Evolutionary conservation across 108 stramenopile genomes (phyloP), one percentile per base, ranked within the genome.

Genomic region (Cyclostephanos tholiformis): DNA sequence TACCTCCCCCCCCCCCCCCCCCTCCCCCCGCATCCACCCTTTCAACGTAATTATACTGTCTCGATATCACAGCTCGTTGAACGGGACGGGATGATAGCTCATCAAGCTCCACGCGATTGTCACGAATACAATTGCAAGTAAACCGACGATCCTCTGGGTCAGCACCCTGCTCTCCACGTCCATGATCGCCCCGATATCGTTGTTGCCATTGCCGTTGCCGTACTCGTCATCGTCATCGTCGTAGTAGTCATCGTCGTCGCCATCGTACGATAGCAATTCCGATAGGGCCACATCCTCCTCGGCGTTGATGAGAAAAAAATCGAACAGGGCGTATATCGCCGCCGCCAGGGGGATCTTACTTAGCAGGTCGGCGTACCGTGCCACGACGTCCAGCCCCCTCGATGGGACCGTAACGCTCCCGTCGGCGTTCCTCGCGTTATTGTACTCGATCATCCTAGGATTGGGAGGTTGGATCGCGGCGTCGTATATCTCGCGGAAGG

Each of bases 21-120:
- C 41, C 41, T 36, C 36, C 36, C 36, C 50, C 20, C 7, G 11
- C n/a, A 9, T 27, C 56, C 13, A 13, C 26, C 56, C 3, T 25
- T 8, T 8, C 3, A 57, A 26, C n/a, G n/a, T n/a, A n/a, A n/a
- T n/a, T n/a, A n/a, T 25, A 0, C 3, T 4, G 32, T 32, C 4
- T 32, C 32, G 32, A 32, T 32, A 32, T 57, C 27, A 57, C 56
- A 79, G 71, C 71, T 79, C 65, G 43, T 57, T 41, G 56, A 79
- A 79, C 26, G 78, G 78, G n/a, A 79, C 78, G 32, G 78, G 78
- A 59, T 79, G 78, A 69, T 79, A 79, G 29, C 60, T 61, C 52
- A 79, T 52, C 48, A 25, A 49, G 19, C 71, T 72, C 49, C 71
- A 60, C 30, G 49, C 49, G 26, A 79, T 29, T 22, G 78, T 79